phyloP scores from a whole-genome alignment of 2,329 filamentous ascomycete species.

The Monosporascus sp. region DNA sequence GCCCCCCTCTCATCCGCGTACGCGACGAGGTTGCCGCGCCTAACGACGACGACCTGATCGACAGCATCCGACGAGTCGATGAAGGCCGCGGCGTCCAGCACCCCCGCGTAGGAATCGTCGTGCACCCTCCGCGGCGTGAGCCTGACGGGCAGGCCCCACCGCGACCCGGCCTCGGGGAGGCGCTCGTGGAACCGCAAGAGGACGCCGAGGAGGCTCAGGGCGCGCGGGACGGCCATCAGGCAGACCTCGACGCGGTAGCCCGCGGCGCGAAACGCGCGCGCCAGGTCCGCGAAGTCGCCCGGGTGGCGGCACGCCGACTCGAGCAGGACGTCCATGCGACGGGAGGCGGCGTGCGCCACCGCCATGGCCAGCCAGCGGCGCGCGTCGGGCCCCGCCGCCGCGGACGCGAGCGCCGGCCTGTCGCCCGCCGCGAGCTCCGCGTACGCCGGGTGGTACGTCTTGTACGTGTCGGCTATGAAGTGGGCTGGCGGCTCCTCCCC shows the following conservation, averaged over 20 bases:
- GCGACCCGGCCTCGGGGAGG: constrained; percentile 28
- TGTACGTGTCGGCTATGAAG: constrained; percentile 45
- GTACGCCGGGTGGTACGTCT: constrained; percentile 41
- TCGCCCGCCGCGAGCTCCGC: constrained; percentile 20
- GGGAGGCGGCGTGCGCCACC: constrained; percentile 25
- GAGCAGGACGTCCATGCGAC: constrained; percentile 32
- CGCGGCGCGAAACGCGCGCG: constrained; percentile 24
- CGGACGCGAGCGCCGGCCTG: constrained; percentile 29
- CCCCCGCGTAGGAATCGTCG: constrained; percentile 37
- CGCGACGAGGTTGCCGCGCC: constrained; percentile 32
- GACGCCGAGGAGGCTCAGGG: constrained; percentile 37
- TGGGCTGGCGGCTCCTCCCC: constrained; percentile 24
- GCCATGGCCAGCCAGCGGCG: constrained; percentile 39
- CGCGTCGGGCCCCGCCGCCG: constrained; percentile 35
- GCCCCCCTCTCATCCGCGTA: constrained; percentile 15
- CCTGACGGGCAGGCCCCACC: constrained; percentile 30
- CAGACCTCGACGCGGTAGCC: constrained; percentile 35
- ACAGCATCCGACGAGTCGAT: constrained; percentile 26
- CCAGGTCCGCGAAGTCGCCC: constrained; percentile 33
- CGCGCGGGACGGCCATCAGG: constrained; percentile 36
- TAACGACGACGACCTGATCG: constrained; percentile 33
- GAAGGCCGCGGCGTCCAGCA: constrained; percentile 31
- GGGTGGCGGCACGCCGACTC: constrained; percentile 41
- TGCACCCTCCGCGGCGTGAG: constrained; percentile 40
- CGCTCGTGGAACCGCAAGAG: constrained; percentile 33